Conservation (phyloP, 208 protist species). For the Trypanosoma congolense region DNA sequence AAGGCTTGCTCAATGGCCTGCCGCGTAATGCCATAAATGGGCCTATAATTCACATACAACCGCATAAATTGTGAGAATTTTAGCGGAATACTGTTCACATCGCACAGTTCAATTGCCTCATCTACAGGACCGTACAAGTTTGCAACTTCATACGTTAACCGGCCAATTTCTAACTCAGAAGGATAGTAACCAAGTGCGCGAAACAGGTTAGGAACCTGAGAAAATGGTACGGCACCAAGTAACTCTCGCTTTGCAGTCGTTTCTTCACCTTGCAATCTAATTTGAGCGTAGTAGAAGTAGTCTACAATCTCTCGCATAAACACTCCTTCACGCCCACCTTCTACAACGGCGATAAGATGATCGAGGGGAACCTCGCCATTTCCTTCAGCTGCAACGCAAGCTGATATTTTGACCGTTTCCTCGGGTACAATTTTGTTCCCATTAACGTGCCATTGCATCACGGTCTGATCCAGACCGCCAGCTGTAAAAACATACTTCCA, state of each 20-base stretch:
- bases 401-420: conserved; percentile 8
- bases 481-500: conserved; percentile 88
- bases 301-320: conserved; percentile 93
- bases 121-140: conserved; percentile 65
- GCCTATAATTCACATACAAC: conserved; percentile 94
- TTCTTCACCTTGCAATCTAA: conserved; percentile 92
- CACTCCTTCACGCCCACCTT: conserved; percentile 84
- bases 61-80: conserved; percentile 90
- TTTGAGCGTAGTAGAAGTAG: conserved; percentile 97
- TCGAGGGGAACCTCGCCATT: conserved; percentile 66
- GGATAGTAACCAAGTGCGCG: conserved; percentile 95
- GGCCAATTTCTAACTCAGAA: conserved; percentile 88
- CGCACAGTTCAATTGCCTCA: conserved; percentile 53
- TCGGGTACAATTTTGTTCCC: conserved; percentile 37
- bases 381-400: not conserved
- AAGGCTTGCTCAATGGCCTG: conserved; percentile 91
- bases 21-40: conserved; percentile 85
- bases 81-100: conserved; percentile 77
- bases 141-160: conserved; percentile 91
- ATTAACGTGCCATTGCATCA: conserved; percentile 89
- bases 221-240: conserved; percentile 84
- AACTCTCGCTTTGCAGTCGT: conserved; percentile 89
- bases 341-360: conserved; percentile 84
- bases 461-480: conserved; percentile 84
- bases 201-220: conserved; percentile 92